Conservation (phyloP, 768 basidiomycete species). For the Austroboletus eburneus region DNA sequence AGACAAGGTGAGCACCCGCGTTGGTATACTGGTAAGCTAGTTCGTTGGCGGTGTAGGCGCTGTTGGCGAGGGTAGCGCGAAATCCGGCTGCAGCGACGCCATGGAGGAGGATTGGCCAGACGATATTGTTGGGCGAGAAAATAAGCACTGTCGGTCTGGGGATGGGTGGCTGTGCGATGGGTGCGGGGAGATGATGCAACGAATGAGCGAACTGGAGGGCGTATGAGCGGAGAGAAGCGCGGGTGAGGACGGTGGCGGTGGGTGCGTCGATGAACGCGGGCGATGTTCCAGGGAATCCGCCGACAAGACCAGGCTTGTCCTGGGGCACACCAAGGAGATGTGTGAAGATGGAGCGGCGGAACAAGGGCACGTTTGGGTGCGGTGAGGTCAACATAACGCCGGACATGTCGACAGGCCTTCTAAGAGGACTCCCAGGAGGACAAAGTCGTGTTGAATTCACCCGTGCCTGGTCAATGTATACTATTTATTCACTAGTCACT, state of each 20-base stretch:
- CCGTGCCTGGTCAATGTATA: too few relatives aligned
- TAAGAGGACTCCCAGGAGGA: too few relatives aligned
- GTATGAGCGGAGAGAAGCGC: slow-evolving; percentile 48
- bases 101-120: slow-evolving; percentile 47
- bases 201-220: slow-evolving; percentile 58
- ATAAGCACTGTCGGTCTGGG: slow-evolving; percentile 48
- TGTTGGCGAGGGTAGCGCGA: slow-evolving; percentile 69
- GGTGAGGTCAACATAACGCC: slow-evolving; percentile 23
- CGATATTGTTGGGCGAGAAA: slow-evolving; percentile 65
- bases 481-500: too few relatives aligned
- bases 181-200: slow-evolving; percentile 43
- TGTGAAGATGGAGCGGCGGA: slow-evolving; percentile 29
- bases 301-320: slow-evolving; percentile 29
- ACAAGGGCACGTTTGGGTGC: slow-evolving; percentile 16
- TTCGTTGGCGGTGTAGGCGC: slow-evolving; percentile 63
- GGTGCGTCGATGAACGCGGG: slow-evolving; percentile 66
- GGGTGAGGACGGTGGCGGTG: slow-evolving; percentile 52
- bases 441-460: too few relatives aligned
- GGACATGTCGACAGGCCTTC: background rate
- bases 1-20: slow-evolving; percentile 57
- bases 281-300: slow-evolving; percentile 38
- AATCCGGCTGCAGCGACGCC: slow-evolving; percentile 60
- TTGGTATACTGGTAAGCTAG: slow-evolving; percentile 69
- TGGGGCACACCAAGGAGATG: slow-evolving; percentile 23
- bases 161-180: slow-evolving; percentile 47